Evolutionary conservation across 805 yeast genomes (phyloP), one percentile per base, ranked within the genome.

Genomic region (Priceomyces carsonii): DNA sequence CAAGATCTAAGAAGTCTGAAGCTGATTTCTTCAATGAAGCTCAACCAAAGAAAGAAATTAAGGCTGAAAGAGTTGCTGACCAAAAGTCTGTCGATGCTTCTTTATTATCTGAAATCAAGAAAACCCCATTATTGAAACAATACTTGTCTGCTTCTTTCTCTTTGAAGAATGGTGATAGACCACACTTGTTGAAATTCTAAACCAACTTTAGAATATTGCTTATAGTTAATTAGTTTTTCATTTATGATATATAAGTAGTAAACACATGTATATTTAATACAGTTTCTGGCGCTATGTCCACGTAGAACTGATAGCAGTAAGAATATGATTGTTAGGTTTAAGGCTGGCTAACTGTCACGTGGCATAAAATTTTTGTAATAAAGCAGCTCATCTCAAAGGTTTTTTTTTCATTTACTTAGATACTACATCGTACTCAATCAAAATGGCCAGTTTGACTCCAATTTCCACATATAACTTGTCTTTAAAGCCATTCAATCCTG

Each of bases 101-200:
- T 66, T 78, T 91, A 67, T 76, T 93, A 64, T 75, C 91, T 60
- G 93, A 86, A 77, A 85, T 93, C 79, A 89, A 90, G 84, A 86
- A 89, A 80, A 89, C 96, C 62, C 95, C 97, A 70, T 80, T 88
- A 69, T 85, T 91, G 73, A 87, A 88, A 75, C 95, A 90, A 77
- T 91, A 91, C 85, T 82, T 91, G 69, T 84, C 96, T 57, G 70
- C 96, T 59, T 77, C 95, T 55, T 91, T 91, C 90, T 85, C 96
- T 58, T 83, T 93, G 75, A 90, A 88, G 85, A 81, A 79, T 75
- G 98, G 98, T 74, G 99, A 91, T 81, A 88, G 77, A 74, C 99
- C 98, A 65, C 98, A 91, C 75, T 82, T 85, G 70, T 86, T 93
- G 84, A 88, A 86, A 80, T 91, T 93, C 75, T 91, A 89, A 35